Evolutionary conservation across 2,329 filamentous ascomycete genomes (phyloP), one percentile per base, ranked within the genome.

Genomic region (Fusarium staphyleae): DNA sequence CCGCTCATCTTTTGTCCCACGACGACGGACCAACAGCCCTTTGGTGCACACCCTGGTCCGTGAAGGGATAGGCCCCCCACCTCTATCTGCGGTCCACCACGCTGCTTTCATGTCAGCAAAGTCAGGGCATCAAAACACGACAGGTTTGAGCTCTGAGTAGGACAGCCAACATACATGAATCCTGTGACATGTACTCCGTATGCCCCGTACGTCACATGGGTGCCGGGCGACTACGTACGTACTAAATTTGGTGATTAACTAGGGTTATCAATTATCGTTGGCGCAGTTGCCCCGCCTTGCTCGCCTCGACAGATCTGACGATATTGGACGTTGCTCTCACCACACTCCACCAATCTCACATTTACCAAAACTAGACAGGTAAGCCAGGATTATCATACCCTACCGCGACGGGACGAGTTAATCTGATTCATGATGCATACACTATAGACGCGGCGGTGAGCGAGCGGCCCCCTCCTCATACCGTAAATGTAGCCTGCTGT

Each of bases 1-100:
- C 50, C 47, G 46, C 57, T 32, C 42, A 28, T 48, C 29, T 46
- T 35, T 48, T 32, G 51, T 66, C 48, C 58, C 60, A 55, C 50
- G 32, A 40, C 46, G 50, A 53, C 37, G 60, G 63, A 58, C 63
- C 63, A 66, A 66, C 63, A 63, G 51, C 52, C 57, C 46, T 26
- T 47, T 49, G 53, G 34, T 30, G 28, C 47, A 39, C 46, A 46
- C 49, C 55, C 43, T 24, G 22, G 22, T 24, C 22, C 22, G 22
- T 8, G 22, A 54, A n/a, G n/a, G n/a, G 19, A 7, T 22, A 4
- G 19, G 22, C 5, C 22, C 22, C 24, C 43, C 35, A 42, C 54
- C 53, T 51, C 48, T 40, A 49, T 18, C 39, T 28, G 15, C 43
- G 47, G 22, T 43, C 57, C 57, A 54, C 57, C 36, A 30, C 35